These are phyloP conservation scores for Cladosporium sp. DNA, from an alignment of 2,329 filamentous ascomycete species.

Conservation along the genomic window DNA sequence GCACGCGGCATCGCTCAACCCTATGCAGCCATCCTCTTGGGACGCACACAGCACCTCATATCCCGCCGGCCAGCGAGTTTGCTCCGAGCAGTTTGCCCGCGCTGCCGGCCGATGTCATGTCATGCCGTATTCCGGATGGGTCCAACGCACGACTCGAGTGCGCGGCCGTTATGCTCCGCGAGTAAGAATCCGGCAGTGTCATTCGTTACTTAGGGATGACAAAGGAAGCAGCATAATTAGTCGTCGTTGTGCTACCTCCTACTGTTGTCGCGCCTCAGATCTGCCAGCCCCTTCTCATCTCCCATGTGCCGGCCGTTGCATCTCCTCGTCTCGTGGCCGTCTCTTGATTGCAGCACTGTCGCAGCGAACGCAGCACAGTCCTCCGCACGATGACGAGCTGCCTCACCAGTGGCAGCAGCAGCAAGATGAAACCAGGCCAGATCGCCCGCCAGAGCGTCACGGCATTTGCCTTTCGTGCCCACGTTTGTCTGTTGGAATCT, in stretches of 20 bases:
- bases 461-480: not conserved
- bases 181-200: too few relatives aligned
- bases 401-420: not conserved
- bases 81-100: not conserved
- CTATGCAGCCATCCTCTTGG: slow-evolving; percentile 4
- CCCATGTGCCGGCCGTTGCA: too few relatives aligned
- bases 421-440: not conserved
- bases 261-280: too few relatives aligned
- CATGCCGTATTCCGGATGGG: not conserved
- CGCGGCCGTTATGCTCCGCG: too few relatives aligned
- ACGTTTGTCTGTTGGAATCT: not conserved
- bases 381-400: not conserved
- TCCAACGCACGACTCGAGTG: not conserved
- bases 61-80: slow-evolving; percentile 1
- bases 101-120: not conserved
- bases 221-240: too few relatives aligned
- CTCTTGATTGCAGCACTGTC: not conserved
- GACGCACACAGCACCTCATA: not conserved
- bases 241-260: too few relatives aligned
- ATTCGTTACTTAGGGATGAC: too few relatives aligned
- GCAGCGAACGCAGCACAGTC: not conserved
- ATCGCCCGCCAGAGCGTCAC: slow-evolving; percentile 8
- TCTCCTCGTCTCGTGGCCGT: not conserved
- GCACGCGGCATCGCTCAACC: slow-evolving; percentile 8
- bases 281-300: too few relatives aligned